Base-by-base conservation (phyloP, 148 eudicot genomes). In the Cornus suecica region DNA sequence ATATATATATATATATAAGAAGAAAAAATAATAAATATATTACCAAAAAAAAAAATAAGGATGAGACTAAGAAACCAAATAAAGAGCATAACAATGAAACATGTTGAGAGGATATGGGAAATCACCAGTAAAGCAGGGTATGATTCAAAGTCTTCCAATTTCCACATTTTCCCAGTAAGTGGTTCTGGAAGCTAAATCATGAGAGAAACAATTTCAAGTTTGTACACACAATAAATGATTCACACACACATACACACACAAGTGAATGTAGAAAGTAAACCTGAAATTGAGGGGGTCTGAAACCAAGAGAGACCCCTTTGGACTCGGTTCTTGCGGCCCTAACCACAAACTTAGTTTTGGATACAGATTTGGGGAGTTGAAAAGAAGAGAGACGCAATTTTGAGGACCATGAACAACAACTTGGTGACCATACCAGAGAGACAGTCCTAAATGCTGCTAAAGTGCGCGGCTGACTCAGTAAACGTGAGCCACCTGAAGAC, bases 271-370 rank as follows among this genome's bases (percentile, higher is more conserved):
- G 10, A 28, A 37, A 37, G 42, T 37, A 37, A 25, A 89, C 95
- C 93, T 86, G 69, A 76, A 94, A 94, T 37, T 86, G 73, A 9
- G 97, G 97, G 5, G 97, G 85, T 62, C 93, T 75, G 24, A 58
- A 58, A 1, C 62, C 62, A n/a, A 58, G 79, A n/a, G 62, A 58
- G 62, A 11, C 62, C 23, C 62, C 62, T 22, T 58, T 58, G 62
- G 62, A 58, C 62, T 58, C 62, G 25, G 62, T 58, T 58, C 62
- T 58, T 22, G 62, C 71, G 71, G 65, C 62, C 24, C 62, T 24
- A 20, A 58, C 24, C 24, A 58, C 62, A 4, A 58, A 25, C 62
- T n/a, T 58, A 20, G 25, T 58, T 18, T 24, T 25, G 62, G 62
- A 20, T 58, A 58, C 62, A 58, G 62, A 58, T 58, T 58, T 58